phyloP scores from a whole-genome alignment of 164 flowering plant genomes.

The Sextonia rubra region DNA sequence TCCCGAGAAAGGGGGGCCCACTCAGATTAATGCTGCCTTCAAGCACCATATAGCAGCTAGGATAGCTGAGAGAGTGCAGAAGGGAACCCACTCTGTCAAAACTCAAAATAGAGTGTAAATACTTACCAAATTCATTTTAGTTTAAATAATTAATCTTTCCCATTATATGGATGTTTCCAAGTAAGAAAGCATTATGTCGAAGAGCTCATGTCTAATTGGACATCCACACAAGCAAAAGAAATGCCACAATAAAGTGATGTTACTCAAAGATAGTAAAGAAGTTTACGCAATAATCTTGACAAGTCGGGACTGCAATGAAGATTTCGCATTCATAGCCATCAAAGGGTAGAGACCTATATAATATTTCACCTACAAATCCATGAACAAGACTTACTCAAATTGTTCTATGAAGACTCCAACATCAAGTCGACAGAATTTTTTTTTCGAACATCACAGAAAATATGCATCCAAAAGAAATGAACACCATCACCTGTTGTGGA shows the following conservation, averaged over 20 bases:
- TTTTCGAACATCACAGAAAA: neutral
- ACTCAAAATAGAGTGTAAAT: too few species aligned
- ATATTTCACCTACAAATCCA: constrained; percentile 53
- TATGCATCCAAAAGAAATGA: constrained; percentile 1
- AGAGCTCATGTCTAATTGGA: neutral
- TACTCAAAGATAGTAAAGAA: constrained; percentile 16
- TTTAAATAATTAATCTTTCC: neutral
- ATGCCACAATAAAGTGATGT: neutral
- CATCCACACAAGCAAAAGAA: neutral
- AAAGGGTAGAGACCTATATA: constrained; percentile 80
- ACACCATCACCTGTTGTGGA: constrained; percentile 47
- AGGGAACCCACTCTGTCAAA: too few species aligned
- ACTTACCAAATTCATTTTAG: too few species aligned
- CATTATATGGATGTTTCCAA: neutral
- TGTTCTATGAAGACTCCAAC: neutral
- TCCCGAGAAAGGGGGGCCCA: too few species aligned
- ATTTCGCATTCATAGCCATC: constrained; percentile 51
- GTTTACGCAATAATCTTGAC: constrained; percentile 57
- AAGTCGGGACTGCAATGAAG: constrained; percentile 45
- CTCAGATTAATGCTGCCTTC: too few species aligned
- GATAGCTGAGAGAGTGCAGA: too few species aligned
- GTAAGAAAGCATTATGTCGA: neutral
- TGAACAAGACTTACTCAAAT: constrained; percentile 1
- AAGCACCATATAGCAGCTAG: too few species aligned
- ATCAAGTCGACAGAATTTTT: constrained; percentile 2